phyloP scores from a whole-genome alignment of 2,329 filamentous ascomycete genomes.

The Stemphylium lycopersici region DNA sequence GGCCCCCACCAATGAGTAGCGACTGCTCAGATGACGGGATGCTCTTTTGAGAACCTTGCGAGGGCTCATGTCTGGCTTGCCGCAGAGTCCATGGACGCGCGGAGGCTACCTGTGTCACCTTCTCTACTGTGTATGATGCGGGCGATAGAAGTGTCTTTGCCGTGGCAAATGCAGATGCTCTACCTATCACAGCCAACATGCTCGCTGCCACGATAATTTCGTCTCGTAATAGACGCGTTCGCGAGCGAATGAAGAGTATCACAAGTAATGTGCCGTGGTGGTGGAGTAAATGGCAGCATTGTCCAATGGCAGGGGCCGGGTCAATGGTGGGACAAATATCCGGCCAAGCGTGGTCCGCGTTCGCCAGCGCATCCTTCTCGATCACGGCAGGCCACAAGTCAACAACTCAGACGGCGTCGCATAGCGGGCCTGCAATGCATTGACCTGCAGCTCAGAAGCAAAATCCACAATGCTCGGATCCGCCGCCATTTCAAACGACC shows the following conservation, averaged over 20 bases:
- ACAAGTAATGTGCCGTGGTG: conserved; percentile 14
- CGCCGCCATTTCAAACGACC: conserved; percentile 31
- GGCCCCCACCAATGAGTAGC: conserved; percentile 1
- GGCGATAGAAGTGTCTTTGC: background rate
- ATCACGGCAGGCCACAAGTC: conserved; percentile 44
- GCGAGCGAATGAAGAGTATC: background rate
- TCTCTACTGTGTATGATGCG: background rate
- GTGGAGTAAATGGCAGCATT: conserved; percentile 18
- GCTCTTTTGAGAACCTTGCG: conserved; percentile 25
- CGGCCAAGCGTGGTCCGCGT: conserved; percentile 30
- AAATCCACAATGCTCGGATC: conserved; percentile 41
- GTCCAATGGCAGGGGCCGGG: conserved; percentile 28
- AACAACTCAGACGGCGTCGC: conserved; percentile 41
- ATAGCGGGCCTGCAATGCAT: conserved; percentile 49
- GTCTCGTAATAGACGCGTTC: background rate
- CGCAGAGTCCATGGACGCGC: background rate
- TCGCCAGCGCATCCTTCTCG: conserved; percentile 42
- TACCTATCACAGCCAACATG: too few relatives aligned
- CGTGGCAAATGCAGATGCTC: too few relatives aligned
- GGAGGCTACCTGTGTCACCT: background rate
- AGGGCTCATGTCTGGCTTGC: background rate
- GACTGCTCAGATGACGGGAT: conserved; percentile 32
- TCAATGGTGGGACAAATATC: conserved; percentile 26
- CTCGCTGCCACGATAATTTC: background rate
- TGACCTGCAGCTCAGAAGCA: conserved; percentile 46